These are phyloP conservation scores for Penicillium italicum DNA, from an alignment of 2,329 filamentous ascomycete species.

Conservation along the genomic window DNA sequence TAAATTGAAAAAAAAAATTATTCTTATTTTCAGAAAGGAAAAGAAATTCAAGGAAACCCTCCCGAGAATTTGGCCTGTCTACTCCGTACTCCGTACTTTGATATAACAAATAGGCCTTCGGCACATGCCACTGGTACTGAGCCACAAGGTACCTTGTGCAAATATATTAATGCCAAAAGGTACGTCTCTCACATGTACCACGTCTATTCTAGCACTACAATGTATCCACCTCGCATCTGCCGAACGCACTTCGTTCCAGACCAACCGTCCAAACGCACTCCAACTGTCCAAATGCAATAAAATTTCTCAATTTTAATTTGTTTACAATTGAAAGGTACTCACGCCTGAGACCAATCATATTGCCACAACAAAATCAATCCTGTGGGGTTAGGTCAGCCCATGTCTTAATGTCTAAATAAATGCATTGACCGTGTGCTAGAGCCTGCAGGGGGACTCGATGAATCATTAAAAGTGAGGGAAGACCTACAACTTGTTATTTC, in stretches of 20 bases:
- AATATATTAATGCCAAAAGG: not conserved
- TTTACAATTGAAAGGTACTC: constrained; percentile 5
- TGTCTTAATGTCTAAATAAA: constrained; percentile 25
- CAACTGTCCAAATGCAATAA: not conserved
- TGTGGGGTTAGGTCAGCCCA: constrained; percentile 14
- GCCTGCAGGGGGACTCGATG: constrained; percentile 20
- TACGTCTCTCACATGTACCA: constrained; percentile 2
- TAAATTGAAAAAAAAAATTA: too few relatives aligned
- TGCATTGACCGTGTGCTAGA: constrained; percentile 23
- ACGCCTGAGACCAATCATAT: constrained; percentile 17
- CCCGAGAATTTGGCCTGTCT: not conserved
- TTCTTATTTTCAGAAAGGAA: too few relatives aligned
- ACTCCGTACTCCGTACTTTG: not conserved
- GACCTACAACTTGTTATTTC: constrained; percentile 9
- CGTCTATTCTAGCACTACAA: not conserved
- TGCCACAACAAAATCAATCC: constrained; percentile 2
- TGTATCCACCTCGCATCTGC: constrained; percentile 20
- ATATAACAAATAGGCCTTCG: not conserved
- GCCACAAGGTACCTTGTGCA: not conserved
- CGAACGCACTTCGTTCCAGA: constrained; percentile 19
- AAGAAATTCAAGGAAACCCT: not conserved
- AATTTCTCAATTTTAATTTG: constrained; percentile 11
- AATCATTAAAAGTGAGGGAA: constrained; percentile 8
- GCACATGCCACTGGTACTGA: not conserved
- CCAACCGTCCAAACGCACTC: too few relatives aligned